Evolutionary conservation across 83 land plant genomes (phyloP).

Genomic region (Larix sibirica): DNA sequence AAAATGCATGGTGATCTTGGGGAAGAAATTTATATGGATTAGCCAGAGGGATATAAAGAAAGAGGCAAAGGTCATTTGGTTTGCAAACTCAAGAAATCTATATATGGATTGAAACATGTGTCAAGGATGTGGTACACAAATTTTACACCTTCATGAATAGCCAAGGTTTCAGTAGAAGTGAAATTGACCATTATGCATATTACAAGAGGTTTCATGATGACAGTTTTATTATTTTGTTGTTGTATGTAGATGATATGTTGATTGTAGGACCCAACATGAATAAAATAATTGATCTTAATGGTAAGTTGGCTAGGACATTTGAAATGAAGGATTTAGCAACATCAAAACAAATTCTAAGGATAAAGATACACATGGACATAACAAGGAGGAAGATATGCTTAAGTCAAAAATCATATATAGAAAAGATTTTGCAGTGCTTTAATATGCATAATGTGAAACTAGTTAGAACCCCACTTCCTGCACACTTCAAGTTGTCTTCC

Average conservation of each 20-base stretch:
- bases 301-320: neutral
- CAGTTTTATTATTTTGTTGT: neutral
- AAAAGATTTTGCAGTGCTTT: too few relatives aligned
- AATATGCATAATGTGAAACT: too few relatives aligned
- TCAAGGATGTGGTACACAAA: slow-evolving; percentile 20
- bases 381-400: too few relatives aligned
- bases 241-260: slow-evolving; percentile 2
- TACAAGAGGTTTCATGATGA: slow-evolving; percentile 9
- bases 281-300: neutral
- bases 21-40: slow-evolving; percentile 27
- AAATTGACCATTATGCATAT: slow-evolving; percentile 13
- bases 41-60: slow-evolving; percentile 16
- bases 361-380: neutral
- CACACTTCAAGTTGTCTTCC: too few relatives aligned
- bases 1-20: slow-evolving; percentile 28
- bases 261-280: neutral
- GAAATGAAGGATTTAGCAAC: neutral
- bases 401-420: too few relatives aligned
- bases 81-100: slow-evolving; percentile 8
- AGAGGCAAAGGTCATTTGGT: slow-evolving; percentile 19
- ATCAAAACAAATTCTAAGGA: neutral
- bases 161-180: slow-evolving; percentile 1
- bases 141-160: slow-evolving; percentile 22
- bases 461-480: too few relatives aligned
- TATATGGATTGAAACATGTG: slow-evolving; percentile 22